phyloP scores from a whole-genome alignment of 306 rosid genomes.

The Trifolium fragiferum region DNA sequence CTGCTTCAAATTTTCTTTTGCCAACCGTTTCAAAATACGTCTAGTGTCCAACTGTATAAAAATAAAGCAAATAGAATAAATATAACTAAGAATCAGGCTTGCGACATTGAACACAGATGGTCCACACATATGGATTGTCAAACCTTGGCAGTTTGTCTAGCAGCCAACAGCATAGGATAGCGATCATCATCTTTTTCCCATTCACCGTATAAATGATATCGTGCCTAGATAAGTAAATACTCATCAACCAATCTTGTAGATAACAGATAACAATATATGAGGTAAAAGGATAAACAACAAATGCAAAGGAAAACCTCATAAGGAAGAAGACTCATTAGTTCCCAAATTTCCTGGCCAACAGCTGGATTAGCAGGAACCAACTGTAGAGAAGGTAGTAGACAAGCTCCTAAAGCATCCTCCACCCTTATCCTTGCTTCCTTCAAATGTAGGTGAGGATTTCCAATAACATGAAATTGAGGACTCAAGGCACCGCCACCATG shows the following conservation, averaged over 20 bases:
- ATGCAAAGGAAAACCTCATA: constrained; percentile 75
- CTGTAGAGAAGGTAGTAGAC: constrained; percentile 92
- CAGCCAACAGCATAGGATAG: constrained; percentile 84
- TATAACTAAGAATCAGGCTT: constrained; percentile 36
- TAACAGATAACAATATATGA: constrained; percentile 38
- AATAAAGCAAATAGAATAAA: constrained; percentile 28
- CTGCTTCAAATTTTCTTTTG: constrained; percentile 98
- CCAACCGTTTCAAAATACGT: constrained; percentile 89
- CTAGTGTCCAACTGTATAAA: constrained; percentile 89
- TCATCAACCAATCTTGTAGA: constrained; percentile 47
- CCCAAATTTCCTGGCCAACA: constrained; percentile 99
- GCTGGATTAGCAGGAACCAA: constrained; percentile 98
- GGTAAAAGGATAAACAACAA: constrained; percentile 33
- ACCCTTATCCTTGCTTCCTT: constrained; percentile 88
- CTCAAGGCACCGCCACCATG: constrained; percentile 46
- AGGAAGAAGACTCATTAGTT: constrained; percentile 93
- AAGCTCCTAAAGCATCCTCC: constrained; percentile 92
- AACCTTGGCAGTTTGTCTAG: constrained; percentile 97
- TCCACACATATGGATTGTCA: constrained; percentile 10
- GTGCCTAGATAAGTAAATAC: constrained; percentile 64
- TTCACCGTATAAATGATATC: constrained; percentile 96
- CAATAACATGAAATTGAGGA: constrained; percentile 41
- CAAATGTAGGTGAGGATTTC: constrained; percentile 62
- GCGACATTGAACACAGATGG: constrained; percentile 22
- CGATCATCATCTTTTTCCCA: constrained; percentile 98